These are phyloP conservation scores for Boletus huronensis DNA, from an alignment of 768 basidiomycete genomes.

Conservation along the genomic window DNA sequence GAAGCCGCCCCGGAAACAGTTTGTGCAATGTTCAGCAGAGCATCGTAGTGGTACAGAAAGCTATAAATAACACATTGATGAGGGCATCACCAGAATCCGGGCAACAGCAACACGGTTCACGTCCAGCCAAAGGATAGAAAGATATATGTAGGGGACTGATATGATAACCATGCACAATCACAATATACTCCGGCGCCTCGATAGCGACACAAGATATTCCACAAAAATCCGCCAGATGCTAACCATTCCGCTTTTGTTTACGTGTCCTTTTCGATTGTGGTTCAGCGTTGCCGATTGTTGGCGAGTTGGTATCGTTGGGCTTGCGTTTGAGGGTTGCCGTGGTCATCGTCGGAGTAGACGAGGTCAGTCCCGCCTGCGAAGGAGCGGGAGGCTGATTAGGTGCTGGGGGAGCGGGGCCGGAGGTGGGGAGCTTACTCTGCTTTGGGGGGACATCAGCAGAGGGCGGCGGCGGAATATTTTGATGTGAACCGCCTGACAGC, in stretches of 20 bases:
- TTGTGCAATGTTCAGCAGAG: constrained; percentile 20
- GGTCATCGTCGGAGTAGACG: constrained; percentile 47
- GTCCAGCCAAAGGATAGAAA: constrained; percentile 27
- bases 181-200: constrained; percentile 30
- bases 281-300: constrained; percentile 46
- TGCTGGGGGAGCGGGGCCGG: constrained; percentile 38
- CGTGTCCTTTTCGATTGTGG: constrained; percentile 52
- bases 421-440: constrained; percentile 56
- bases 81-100: constrained; percentile 26
- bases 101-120: constrained; percentile 20
- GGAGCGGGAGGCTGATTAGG: constrained; percentile 39
- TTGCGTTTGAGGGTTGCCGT: constrained; percentile 57
- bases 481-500: constrained; percentile 43
- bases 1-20: constrained; percentile 7
- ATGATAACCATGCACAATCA: constrained; percentile 21
- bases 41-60: constrained; percentile 33
- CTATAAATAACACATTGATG: constrained; percentile 35
- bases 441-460: constrained; percentile 59
- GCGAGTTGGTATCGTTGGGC: constrained; percentile 44
- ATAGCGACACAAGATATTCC: constrained; percentile 34
- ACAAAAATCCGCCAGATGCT: constrained; percentile 34
- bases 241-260: constrained; percentile 51
- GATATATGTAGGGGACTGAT: constrained; percentile 26
- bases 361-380: constrained; percentile 39
- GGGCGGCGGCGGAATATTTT: constrained; percentile 41